Base-by-base conservation (phyloP, 2,329 filamentous ascomycete species). In the Ambrosiella beaveri region DNA sequence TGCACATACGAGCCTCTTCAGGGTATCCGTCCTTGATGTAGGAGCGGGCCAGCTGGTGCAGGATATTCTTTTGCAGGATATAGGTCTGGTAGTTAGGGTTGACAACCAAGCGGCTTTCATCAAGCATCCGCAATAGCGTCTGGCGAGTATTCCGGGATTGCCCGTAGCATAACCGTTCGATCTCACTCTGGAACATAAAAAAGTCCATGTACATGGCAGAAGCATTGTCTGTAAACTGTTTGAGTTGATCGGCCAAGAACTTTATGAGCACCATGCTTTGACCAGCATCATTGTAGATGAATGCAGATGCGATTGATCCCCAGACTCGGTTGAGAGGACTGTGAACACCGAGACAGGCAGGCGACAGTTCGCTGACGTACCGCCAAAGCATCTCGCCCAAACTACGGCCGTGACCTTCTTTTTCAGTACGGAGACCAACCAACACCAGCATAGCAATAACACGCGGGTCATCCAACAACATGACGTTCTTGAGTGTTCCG, bases 161-260 rank as follows among this genome's bases (percentile, higher is more conserved):
- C 1, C 59, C 59, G 47, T 38, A 55, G 37, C 55, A 60, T 13
- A 60, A 11, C n/a, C 59, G 56, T 38, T 60, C 59, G 37, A 60
- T 60, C 41, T 60, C 59, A 12, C 51, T 56, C 52, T 60, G 59
- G 51, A 58, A 60, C 59, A 60, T 57, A 56, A 44, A 60, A 27
- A 60, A 60, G 41, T 60, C 59, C 7, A 57, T 39, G 27, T 58
- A 58, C 56, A 57, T 56, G 37, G 39, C 45, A 19, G 51, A 44
- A 36, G 27, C 50, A 19, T 57, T 60, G 19, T 60, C 45, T 2
- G 56, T 56, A 51, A 52, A 58, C 17, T 52, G 27, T 17, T 58
- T 57, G 36, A 60, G 47, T 47, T 58, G 59, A 51, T 60, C 56
- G 5, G 56, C 39, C 8, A 60, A 37, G 52, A 60, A 60, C 3